Conservation (phyloP, 495 filamentous ascomycete genomes). For the Tuber umbilicatum region DNA sequence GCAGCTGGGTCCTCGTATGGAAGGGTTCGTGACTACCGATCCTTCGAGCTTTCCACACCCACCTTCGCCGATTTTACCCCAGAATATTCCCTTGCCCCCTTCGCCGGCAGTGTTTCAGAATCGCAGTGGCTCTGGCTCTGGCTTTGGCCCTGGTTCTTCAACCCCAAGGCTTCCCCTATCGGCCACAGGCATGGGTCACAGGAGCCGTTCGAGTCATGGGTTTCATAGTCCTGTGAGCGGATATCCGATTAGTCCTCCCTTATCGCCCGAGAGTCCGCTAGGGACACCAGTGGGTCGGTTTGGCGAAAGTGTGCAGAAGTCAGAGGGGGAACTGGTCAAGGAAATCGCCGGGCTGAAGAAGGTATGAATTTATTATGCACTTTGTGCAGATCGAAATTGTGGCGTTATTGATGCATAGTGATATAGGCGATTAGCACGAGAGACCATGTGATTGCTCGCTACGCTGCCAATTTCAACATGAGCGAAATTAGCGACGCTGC, state of each 20-base stretch:
- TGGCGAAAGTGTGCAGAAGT: neutral
- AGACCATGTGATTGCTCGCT: conserved; percentile 13
- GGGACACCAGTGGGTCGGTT: neutral
- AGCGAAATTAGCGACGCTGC: neutral
- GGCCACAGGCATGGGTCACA: neutral
- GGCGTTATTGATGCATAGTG: neutral
- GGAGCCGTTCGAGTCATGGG: neutral
- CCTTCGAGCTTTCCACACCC: neutral
- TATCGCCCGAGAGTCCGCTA: conserved; percentile 31
- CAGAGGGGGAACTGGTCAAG: conserved; percentile 10
- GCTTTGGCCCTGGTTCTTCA: neutral
- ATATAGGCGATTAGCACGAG: conserved; percentile 7
- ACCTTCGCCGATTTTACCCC: neutral
- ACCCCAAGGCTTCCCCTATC: conserved; percentile 11
- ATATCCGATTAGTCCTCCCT: conserved; percentile 32
- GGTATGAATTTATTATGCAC: conserved; percentile 6
- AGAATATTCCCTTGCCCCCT: neutral
- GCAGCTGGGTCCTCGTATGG: neutral
- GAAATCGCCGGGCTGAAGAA: conserved; percentile 17
- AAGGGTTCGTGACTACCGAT: neutral
- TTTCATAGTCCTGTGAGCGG: conserved; percentile 12
- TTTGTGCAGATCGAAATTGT: neutral
- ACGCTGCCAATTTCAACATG: conserved; percentile 14
- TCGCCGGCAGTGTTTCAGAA: conserved; percentile 6
- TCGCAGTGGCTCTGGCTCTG: neutral